Conservation (phyloP, 176 grass and related monocot genomes). For the Secale cereale region DNA sequence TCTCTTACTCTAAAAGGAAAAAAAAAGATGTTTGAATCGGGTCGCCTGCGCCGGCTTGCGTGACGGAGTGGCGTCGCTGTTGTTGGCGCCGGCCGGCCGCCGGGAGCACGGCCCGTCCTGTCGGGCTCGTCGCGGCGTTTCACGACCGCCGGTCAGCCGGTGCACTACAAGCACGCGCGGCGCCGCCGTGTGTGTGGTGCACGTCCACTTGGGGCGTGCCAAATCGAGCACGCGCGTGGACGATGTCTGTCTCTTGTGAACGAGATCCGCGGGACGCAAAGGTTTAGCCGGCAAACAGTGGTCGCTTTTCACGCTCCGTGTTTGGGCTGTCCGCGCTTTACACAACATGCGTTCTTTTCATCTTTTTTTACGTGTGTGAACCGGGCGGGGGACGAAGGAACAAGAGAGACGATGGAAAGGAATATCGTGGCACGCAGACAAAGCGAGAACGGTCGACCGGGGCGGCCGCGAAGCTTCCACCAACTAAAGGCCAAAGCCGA, state of each 20-base stretch:
- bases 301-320: neutral
- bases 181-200: neutral
- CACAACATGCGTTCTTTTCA: neutral
- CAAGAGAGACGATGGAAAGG: neutral
- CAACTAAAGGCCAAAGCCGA: neutral
- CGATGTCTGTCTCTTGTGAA: neutral
- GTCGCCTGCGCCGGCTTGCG: neutral
- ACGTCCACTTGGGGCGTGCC: neutral
- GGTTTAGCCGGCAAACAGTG: neutral
- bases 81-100: neutral
- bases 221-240: neutral
- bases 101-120: neutral
- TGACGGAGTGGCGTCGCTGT: slow-evolving; percentile 5
- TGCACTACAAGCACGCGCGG: neutral
- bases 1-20: neutral
- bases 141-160: no score
- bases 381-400: neutral
- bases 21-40: neutral
- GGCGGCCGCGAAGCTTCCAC: slow-evolving; percentile 24
- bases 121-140: neutral
- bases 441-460: neutral
- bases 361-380: neutral
- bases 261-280: neutral
- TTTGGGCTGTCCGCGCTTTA: slow-evolving; percentile 27
- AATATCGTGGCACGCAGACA: neutral